A percentile compares a stretch with the other conserved stretches of the same genome.
Evolutionary conservation across 805 yeast genomes (phyloP).

Genomic region (Komagataella pseudopastoris): DNA sequence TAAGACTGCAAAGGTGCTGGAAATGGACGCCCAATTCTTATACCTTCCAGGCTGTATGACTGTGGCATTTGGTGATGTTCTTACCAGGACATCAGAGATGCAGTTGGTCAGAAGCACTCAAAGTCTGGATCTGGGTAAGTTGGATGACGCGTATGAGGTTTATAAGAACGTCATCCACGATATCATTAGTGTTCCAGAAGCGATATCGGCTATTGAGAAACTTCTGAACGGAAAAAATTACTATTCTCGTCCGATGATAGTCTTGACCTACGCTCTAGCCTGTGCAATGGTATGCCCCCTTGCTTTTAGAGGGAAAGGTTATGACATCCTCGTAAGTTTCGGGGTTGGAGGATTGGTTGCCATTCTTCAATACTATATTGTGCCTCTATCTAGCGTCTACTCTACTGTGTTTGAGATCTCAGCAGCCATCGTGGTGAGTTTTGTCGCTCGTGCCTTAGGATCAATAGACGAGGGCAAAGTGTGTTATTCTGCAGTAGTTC

Average conservation of each 20-base stretch:
- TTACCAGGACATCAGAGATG: conserved; percentile 91
- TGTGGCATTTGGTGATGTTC: conserved; percentile 83
- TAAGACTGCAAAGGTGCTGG: conserved; percentile 84
- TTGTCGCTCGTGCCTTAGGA: conserved; percentile 81
- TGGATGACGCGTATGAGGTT: conserved; percentile 69
- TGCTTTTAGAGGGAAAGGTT: conserved; percentile 85
- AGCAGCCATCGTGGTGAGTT: conserved; percentile 77
- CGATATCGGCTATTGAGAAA: conserved; percentile 55
- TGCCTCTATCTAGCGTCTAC: conserved; percentile 73
- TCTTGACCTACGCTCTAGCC: conserved; percentile 66
- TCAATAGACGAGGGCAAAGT: conserved; percentile 51
- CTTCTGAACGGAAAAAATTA: conserved; percentile 45
- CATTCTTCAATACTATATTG: conserved; percentile 60
- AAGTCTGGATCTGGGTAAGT: conserved; percentile 73
- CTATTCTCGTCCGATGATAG: conserved; percentile 68
- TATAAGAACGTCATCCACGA: conserved; percentile 90
- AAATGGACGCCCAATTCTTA: conserved; percentile 84
- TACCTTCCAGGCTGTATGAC: conserved; percentile 95
- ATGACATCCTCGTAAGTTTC: conserved; percentile 73
- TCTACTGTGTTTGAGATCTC: conserved; percentile 88
- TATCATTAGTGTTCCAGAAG: conserved; percentile 77
- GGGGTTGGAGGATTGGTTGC: conserved; percentile 77
- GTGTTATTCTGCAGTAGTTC: conserved; percentile 81
- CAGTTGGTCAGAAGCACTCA: conserved; percentile 79
- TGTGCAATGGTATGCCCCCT: conserved; percentile 74